These are phyloP conservation scores for Colletotrichum sp. DNA, from an alignment of 2,329 filamentous ascomycete species.

Conservation along the genomic window DNA sequence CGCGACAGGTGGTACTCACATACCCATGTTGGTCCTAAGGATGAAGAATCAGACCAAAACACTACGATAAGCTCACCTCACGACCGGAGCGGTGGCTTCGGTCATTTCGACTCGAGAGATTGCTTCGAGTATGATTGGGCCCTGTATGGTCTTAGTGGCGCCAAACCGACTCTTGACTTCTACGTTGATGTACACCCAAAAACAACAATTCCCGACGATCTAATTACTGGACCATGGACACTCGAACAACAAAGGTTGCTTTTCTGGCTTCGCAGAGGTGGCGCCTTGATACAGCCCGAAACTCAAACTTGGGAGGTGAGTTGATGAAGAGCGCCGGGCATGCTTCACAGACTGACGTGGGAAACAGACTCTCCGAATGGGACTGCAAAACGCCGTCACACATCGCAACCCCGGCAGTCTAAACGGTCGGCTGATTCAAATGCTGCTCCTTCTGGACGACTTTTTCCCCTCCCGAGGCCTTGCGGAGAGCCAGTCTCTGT, in stretches of 20 bases:
- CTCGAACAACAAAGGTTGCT: slow-evolving; percentile 43
- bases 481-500: not conserved
- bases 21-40: slow-evolving; percentile 2
- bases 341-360: not conserved
- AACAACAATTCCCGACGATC: slow-evolving; percentile 41
- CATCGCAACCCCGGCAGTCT: slow-evolving; percentile 8
- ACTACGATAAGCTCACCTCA: slow-evolving; percentile 17
- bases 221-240: slow-evolving; percentile 48
- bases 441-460: slow-evolving; percentile 10
- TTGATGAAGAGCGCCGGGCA: not conserved
- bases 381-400: slow-evolving; percentile 11
- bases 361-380: slow-evolving; percentile 1
- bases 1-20: slow-evolving; percentile 38
- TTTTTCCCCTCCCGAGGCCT: not conserved
- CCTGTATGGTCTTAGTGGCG: not conserved
- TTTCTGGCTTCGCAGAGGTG: slow-evolving; percentile 50
- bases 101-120: slow-evolving; percentile 34
- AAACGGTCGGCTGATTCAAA: slow-evolving; percentile 9
- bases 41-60: slow-evolving; percentile 18
- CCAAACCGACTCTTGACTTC: slow-evolving; percentile 5
- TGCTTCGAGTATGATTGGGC: slow-evolving; percentile 43
- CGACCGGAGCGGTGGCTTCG: slow-evolving; percentile 25
- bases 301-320: slow-evolving; percentile 44
- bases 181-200: slow-evolving; percentile 42
- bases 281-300: slow-evolving; percentile 33